A percentile compares a stretch with the other conserved stretches of the same genome.
Conservation (phyloP, 2,329 filamentous ascomycete genomes). For the Fusarium sp. region DNA sequence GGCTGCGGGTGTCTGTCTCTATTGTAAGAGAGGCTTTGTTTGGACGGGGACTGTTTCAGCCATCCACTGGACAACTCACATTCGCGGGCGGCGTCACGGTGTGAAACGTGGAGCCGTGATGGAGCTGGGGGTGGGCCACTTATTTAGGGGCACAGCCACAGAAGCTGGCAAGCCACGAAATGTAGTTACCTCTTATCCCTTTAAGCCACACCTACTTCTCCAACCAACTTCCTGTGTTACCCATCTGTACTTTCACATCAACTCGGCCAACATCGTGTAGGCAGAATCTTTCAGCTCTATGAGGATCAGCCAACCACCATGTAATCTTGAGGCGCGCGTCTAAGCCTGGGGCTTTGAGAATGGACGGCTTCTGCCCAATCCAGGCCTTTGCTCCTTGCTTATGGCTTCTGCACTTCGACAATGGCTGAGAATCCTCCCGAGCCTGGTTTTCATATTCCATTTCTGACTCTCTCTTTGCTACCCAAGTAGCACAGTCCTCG, state of each 20-base stretch:
- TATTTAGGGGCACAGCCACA: slow-evolving; percentile 14
- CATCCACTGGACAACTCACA: slow-evolving; percentile 34
- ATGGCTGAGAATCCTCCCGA: neutral
- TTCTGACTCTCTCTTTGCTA: neutral
- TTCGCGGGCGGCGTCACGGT: slow-evolving; percentile 25
- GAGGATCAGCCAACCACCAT: neutral
- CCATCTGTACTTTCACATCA: neutral
- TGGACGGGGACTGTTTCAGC: slow-evolving; percentile 22
- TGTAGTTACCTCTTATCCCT: neutral
- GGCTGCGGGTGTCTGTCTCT: slow-evolving; percentile 4
- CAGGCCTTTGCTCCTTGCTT: neutral
- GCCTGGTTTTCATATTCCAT: neutral
- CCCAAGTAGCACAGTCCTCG: neutral
- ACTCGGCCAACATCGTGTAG: neutral
- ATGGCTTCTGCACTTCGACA: neutral
- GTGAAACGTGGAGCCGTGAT: slow-evolving; percentile 17
- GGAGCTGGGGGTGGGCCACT: neutral
- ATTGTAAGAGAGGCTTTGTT: slow-evolving; percentile 27
- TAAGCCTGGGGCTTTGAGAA: neutral
- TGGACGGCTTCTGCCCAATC: neutral
- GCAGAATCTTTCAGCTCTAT: neutral
- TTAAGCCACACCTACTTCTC: neutral
- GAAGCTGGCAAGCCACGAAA: slow-evolving; percentile 16
- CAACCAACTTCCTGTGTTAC: neutral
- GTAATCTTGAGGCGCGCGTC: neutral